Evolutionary conservation across 768 basidiomycete genomes (phyloP).

Genomic region (Multifurca ochricompacta): DNA sequence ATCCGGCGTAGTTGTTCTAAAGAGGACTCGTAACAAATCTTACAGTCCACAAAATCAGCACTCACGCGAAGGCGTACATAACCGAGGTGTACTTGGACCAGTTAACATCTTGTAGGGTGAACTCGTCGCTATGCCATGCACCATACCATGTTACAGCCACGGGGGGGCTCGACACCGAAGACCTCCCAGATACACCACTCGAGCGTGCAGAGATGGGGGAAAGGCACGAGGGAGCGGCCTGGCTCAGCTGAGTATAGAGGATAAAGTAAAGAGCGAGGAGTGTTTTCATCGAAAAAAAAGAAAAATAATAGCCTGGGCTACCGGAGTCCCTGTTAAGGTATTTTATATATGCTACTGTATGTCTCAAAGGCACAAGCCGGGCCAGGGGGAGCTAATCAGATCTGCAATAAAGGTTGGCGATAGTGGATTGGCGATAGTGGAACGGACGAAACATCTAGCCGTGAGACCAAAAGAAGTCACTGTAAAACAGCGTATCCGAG

Average conservation of each 20-base stretch:
- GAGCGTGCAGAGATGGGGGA: background rate
- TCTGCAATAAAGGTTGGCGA: too few relatives aligned
- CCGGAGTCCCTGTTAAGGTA: too few relatives aligned
- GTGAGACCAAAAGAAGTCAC: too few relatives aligned
- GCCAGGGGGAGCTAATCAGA: too few relatives aligned
- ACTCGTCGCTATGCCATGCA: slow-evolving; percentile 49
- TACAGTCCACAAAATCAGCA: background rate
- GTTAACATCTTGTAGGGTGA: slow-evolving; percentile 45
- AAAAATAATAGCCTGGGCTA: too few relatives aligned
- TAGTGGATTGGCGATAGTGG: too few relatives aligned
- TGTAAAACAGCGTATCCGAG: too few relatives aligned
- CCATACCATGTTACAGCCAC: slow-evolving; percentile 59
- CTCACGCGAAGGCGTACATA: slow-evolving; percentile 62
- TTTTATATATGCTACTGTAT: too few relatives aligned
- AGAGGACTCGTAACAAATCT: background rate
- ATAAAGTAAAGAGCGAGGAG: background rate
- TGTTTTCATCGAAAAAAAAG: background rate
- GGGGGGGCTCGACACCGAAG: background rate
- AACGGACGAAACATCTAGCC: too few relatives aligned
- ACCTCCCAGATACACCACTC: background rate
- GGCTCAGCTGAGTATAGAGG: background rate
- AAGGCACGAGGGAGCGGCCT: background rate
- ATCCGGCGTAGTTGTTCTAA: slow-evolving; percentile 31
- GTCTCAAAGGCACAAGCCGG: too few relatives aligned
- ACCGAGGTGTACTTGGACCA: slow-evolving; percentile 65